phyloP scores from a whole-genome alignment of 306 rosid genomes.

The Vigna angularis region DNA sequence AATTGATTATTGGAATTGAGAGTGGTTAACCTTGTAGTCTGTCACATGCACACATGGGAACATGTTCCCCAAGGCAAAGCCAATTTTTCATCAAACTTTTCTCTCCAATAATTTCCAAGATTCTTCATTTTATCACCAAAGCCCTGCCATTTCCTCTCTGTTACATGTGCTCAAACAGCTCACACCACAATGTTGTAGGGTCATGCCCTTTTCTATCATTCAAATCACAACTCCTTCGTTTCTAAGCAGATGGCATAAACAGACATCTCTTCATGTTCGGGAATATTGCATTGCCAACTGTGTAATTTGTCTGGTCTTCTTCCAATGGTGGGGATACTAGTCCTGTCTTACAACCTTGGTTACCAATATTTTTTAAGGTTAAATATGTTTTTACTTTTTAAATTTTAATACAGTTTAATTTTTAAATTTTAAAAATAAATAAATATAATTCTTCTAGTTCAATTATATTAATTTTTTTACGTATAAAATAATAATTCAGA shows the following conservation, averaged over 20 bases:
- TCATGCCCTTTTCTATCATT: background rate
- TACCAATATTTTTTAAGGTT: too few species aligned
- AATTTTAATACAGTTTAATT: too few species aligned
- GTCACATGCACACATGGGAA: conserved; percentile 53
- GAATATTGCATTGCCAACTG: background rate
- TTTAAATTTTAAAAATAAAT: too few species aligned
- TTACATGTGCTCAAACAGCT: conserved; percentile 66
- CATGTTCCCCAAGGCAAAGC: conserved; percentile 44
- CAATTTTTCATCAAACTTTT: conserved; percentile 26
- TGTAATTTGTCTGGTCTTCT: background rate
- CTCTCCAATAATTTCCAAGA: conserved; percentile 48
- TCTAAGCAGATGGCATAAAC: too few species aligned
- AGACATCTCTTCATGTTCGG: too few species aligned
- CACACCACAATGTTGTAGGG: conserved; percentile 44
- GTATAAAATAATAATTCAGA: too few species aligned
- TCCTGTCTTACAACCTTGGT: background rate
- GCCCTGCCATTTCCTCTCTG: background rate
- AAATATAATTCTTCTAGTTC: too few species aligned
- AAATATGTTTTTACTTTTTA: too few species aligned
- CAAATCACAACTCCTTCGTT: too few species aligned
- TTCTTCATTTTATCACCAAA: conserved; percentile 28
- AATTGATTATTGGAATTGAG: background rate
- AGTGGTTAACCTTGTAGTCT: background rate
- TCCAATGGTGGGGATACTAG: background rate
- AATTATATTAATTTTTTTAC: too few species aligned